A percentile compares a stretch with the other conserved stretches of the same genome.
phyloP scores from a whole-genome alignment of 352 stramenopile species.

The Phytophthora brassicae region DNA sequence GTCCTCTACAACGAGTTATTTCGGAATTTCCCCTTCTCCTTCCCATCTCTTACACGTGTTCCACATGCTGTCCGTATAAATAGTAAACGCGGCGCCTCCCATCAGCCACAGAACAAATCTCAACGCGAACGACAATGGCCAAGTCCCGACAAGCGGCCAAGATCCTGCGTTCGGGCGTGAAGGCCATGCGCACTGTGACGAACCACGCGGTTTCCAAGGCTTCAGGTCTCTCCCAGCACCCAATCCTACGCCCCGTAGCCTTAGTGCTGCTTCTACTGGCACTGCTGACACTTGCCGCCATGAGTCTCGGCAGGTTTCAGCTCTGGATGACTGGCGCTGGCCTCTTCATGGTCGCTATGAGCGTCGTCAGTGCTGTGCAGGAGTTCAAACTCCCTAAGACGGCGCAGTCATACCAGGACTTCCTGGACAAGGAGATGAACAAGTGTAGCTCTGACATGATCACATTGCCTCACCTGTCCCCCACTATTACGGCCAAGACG shows the following conservation, averaged over 20 bases:
- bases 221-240: slow-evolving; percentile 2
- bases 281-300: slow-evolving; percentile 47
- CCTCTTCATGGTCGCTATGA: slow-evolving; percentile 63
- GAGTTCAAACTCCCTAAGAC: slow-evolving; percentile 53
- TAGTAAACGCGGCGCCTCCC: slow-evolving; percentile 15
- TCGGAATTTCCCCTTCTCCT: not conserved
- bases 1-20: slow-evolving; percentile 9
- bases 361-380: slow-evolving; percentile 60
- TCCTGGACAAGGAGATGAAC: slow-evolving; percentile 58
- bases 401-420: slow-evolving; percentile 52
- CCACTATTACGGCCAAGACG: slow-evolving; percentile 28
- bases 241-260: slow-evolving; percentile 31
- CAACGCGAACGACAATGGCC: slow-evolving; percentile 24
- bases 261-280: slow-evolving; percentile 39
- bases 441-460: slow-evolving; percentile 47
- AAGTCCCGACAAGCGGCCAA: slow-evolving; percentile 30
- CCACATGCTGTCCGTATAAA: slow-evolving; percentile 21
- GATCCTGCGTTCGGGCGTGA: slow-evolving; percentile 33
- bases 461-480: slow-evolving; percentile 50
- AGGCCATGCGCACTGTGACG: slow-evolving; percentile 34
- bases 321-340: slow-evolving; percentile 70
- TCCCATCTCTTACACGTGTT: slow-evolving; percentile 22
- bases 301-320: slow-evolving; percentile 53
- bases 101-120: slow-evolving; percentile 10
- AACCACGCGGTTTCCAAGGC: slow-evolving; percentile 28